phyloP scores from a whole-genome alignment of 257 asterid genomes.

The Haberlea rhodopensis region DNA sequence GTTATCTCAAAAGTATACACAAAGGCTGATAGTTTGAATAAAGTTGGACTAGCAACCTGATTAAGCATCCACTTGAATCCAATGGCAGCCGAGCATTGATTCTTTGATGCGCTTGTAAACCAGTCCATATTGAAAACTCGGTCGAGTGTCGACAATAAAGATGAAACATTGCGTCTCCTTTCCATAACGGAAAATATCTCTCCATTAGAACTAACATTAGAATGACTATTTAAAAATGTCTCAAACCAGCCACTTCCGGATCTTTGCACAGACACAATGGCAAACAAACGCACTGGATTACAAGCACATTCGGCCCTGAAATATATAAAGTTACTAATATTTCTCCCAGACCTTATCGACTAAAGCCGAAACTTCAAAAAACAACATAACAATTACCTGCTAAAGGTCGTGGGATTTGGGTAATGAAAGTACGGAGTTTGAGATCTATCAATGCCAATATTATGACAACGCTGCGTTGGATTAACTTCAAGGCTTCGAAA shows the following conservation, averaged over 20 bases:
- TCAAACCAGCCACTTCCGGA: slow-evolving; percentile 99
- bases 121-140: slow-evolving; percentile 79
- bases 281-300: slow-evolving; percentile 75
- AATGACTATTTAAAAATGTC: slow-evolving; percentile 81
- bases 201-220: slow-evolving; percentile 87
- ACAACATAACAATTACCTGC: slow-evolving; percentile 40
- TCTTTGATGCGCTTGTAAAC: slow-evolving; percentile 84
- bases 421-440: slow-evolving; percentile 66
- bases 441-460: slow-evolving; percentile 40
- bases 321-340: neutral
- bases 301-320: slow-evolving; percentile 76
- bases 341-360: neutral
- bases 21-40: neutral
- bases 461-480: slow-evolving; percentile 34
- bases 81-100: slow-evolving; percentile 83
- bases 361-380: neutral
- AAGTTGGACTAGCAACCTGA: slow-evolving; percentile 48
- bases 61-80: slow-evolving; percentile 99
- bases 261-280: slow-evolving; percentile 88
- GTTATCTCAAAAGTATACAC: neutral
- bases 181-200: slow-evolving; percentile 72
- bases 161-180: slow-evolving; percentile 61
- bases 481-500: slow-evolving; percentile 36
- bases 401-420: slow-evolving; percentile 75
- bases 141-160: slow-evolving; percentile 60